A percentile compares a stretch with the other conserved stretches of the same genome.
phyloP scores from a whole-genome alignment of 768 basidiomycete genomes.

The Boletus huronensis region DNA sequence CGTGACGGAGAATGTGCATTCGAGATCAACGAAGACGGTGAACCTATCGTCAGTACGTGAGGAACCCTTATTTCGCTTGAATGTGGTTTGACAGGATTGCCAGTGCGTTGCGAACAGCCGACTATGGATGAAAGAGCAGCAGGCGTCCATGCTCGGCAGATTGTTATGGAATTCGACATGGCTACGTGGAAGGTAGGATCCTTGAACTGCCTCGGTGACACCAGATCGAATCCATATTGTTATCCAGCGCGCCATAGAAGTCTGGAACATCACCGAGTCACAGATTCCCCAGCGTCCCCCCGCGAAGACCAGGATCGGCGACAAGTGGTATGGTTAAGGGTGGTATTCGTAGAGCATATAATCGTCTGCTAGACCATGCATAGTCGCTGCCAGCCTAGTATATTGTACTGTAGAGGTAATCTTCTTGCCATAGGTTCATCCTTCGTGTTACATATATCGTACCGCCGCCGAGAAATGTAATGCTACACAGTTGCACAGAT shows the following conservation, averaged over 20 bases:
- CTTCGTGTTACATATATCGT: neutral
- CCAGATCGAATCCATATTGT: neutral
- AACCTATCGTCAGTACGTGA: constrained; percentile 70
- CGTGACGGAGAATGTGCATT: constrained; percentile 78
- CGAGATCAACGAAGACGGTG: constrained; percentile 62
- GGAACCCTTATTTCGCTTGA: neutral
- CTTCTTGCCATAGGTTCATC: neutral
- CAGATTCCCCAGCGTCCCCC: constrained; percentile 72
- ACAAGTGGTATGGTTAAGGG: constrained; percentile 68
- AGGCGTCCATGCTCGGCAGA: constrained; percentile 73
- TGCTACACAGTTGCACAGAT: neutral
- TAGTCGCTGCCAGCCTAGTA: neutral
- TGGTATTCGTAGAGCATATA: neutral
- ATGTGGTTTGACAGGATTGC: neutral
- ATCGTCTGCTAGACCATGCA: constrained; percentile 1
- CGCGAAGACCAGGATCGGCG: constrained; percentile 52
- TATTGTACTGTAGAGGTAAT: constrained; percentile 22
- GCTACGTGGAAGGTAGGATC: constrained; percentile 74
- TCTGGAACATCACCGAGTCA: constrained; percentile 75
- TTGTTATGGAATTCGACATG: constrained; percentile 91
- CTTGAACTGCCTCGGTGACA: neutral
- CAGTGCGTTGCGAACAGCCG: constrained; percentile 65
- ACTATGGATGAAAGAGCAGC: constrained; percentile 57
- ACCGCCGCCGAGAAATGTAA: too few species aligned
- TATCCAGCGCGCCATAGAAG: constrained; percentile 76